A percentile compares a stretch with the other conserved stretches of the same genome.
Conservation (phyloP, 768 basidiomycete species). For the Calocera cornea region DNA sequence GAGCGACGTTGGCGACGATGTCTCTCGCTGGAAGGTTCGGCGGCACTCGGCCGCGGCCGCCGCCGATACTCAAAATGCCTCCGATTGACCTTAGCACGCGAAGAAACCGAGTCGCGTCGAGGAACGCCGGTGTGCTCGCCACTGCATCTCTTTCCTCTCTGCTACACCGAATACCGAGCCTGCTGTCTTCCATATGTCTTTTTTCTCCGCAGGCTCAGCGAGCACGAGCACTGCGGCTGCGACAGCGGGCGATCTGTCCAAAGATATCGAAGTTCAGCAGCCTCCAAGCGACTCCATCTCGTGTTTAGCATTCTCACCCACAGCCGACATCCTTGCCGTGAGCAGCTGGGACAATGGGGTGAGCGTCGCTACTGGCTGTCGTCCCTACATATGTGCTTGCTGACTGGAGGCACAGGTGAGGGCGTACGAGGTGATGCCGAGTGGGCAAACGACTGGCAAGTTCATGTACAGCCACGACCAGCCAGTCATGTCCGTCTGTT, state of each 20-base stretch:
- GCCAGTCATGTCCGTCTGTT: conserved; percentile 75
- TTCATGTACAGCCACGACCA: conserved; percentile 85
- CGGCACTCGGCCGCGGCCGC: too few relatives aligned
- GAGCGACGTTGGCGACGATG: too few relatives aligned
- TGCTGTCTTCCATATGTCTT: conserved; percentile 12
- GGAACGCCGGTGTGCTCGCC: too few relatives aligned
- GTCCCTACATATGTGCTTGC: conserved; percentile 6
- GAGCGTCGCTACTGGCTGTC: conserved; percentile 19
- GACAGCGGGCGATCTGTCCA: conserved; percentile 32
- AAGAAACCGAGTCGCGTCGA: too few relatives aligned
- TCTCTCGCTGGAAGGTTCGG: too few relatives aligned
- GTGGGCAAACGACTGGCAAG: conserved; percentile 72
- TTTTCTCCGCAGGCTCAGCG: conserved; percentile 8
- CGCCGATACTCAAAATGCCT: too few relatives aligned
- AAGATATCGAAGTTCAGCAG: conserved; percentile 69
- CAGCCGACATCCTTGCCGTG: conserved; percentile 80
- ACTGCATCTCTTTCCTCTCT: too few relatives aligned
- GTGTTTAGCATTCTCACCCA: conserved; percentile 66
- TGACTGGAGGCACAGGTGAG: conserved; percentile 46
- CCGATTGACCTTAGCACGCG: too few relatives aligned
- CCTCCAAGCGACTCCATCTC: conserved; percentile 82
- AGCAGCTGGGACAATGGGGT: conserved; percentile 93
- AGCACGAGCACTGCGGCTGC: conserved; percentile 3
- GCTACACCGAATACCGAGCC: too few relatives aligned
- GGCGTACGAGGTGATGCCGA: conserved; percentile 74